A percentile compares a stretch with the other conserved stretches of the same genome.
Conservation (phyloP, 1,139 yeast genomes). For the Blastobotrys indianensis region DNA sequence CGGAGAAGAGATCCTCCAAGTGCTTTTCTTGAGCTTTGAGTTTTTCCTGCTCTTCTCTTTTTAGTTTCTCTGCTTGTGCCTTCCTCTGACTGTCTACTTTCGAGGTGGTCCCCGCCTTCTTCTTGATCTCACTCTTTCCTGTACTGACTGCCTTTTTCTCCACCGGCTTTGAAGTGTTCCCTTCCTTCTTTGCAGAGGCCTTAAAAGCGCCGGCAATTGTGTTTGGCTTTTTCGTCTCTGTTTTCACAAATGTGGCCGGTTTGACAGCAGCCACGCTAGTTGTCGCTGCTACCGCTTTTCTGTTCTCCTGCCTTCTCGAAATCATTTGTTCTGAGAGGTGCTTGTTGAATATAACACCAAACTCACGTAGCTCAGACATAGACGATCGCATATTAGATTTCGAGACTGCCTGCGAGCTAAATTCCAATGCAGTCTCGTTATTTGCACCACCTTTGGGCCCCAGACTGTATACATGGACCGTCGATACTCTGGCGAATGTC, state of each 20-base stretch:
- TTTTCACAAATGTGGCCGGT: no score
- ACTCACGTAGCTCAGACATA: constrained; percentile 9
- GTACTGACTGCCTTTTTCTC: neutral
- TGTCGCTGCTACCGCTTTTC: neutral
- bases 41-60: constrained; percentile 8
- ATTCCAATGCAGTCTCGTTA: constrained; percentile 1
- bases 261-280: no score
- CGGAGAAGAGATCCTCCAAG: constrained; percentile 8
- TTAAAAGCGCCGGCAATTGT: no score
- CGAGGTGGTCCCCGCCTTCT: constrained; percentile 15
- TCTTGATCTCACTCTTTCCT: constrained; percentile 9
- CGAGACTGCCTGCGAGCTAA: constrained; percentile 5
- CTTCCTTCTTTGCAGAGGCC: neutral
- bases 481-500: constrained; percentile 13
- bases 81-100: constrained; percentile 10
- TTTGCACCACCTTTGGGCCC: constrained; percentile 15
- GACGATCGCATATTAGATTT: constrained; percentile 5
- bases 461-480: constrained; percentile 23
- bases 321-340: constrained; percentile 3
- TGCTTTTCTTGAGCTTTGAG: neutral
- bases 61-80: neutral
- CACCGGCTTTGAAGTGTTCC: neutral
- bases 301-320: neutral
- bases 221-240: no score
- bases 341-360: constrained; percentile 16